Base-by-base conservation (phyloP, 805 yeast genomes). In the Zygoascus biomembranicola region DNA sequence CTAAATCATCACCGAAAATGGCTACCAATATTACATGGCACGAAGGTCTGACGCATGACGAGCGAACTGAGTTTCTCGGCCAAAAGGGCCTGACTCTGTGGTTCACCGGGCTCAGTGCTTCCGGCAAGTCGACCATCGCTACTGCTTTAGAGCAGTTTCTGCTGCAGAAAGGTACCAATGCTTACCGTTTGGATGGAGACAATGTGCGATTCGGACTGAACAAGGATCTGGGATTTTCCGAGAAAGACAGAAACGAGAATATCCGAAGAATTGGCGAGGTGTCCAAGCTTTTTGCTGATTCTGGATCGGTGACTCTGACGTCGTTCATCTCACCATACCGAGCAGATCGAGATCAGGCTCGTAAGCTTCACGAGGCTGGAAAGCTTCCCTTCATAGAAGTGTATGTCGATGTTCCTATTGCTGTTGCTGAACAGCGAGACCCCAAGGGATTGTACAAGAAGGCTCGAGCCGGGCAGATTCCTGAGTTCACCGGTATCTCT, bases 1-100 rank as follows among this genome's bases (percentile, higher is more conserved):
- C 39, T 35, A 11, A 35, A 13, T n/a, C 16, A 8, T 35, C 39
- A 35, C 39, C 39, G 11, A 50, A 56, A 61, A 92, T 92, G 97
- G 94, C 97, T 60, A 84, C 96, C 43, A 92, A 92, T 68, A 89
- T 92, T 69, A 90, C 97, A 60, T 92, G 98, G 97, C 97, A 92
- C 73, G 82, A 81, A 61, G 92, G 94, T 66, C 74, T 92, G 62
- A 83, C 94, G 20, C 89, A 85, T 69, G 82, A 76, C 19, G 96
- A 92, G 73, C 86, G 98, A 65, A 72, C 79, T 48, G 71, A 68
- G 31, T 72, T 87, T 53, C 80, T 87, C 57, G 82, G 83, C 55
- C 97, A 90, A 73, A 76, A 78, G 50, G 98, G 98, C 48, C 84
- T 86, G 54, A 92, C 98, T 20, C 76, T 92, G 46, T 92, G 98